These are phyloP conservation scores for Candida morakotiae DNA, from an alignment of 805 yeast genomes.

Conservation along the genomic window DNA sequence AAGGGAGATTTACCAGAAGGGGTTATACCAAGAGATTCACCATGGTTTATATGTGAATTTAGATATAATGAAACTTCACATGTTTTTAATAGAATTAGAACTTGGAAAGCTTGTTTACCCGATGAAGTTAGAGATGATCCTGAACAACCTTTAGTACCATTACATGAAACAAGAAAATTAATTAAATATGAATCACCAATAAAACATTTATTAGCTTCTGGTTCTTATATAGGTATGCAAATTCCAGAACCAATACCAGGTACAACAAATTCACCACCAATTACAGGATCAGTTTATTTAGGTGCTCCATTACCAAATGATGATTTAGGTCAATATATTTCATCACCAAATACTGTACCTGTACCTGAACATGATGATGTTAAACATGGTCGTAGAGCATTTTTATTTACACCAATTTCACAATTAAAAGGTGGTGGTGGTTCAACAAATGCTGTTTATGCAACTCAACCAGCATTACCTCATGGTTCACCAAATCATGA, in stretches of 20 bases:
- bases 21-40: conserved; percentile 65
- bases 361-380: conserved; percentile 37
- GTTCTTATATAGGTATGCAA: conserved; percentile 68
- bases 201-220: conserved; percentile 68
- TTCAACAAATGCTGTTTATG: conserved; percentile 17
- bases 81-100: conserved; percentile 88
- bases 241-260: conserved; percentile 82
- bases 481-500: conserved; percentile 11
- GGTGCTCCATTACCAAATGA: conserved; percentile 73
- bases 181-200: conserved; percentile 83
- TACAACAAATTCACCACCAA: conserved; percentile 84
- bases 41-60: conserved; percentile 89
- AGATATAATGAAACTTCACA: conserved; percentile 90
- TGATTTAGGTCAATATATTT: conserved; percentile 70
- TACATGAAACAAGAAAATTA: conserved; percentile 61
- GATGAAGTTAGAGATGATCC: conserved; percentile 88
- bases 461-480: conserved; percentile 11
- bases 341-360: conserved; percentile 37
- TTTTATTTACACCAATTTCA: conserved; percentile 41
- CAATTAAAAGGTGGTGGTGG: conserved; percentile 36
- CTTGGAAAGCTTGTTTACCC: conserved; percentile 98
- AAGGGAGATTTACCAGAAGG: conserved; percentile 83
- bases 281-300: conserved; percentile 84
- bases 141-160: conserved; percentile 70
- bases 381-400: conserved; percentile 33